These are phyloP conservation scores for Clitopilus passeckerianus DNA, from an alignment of 768 basidiomycete species.

Conservation along the genomic window DNA sequence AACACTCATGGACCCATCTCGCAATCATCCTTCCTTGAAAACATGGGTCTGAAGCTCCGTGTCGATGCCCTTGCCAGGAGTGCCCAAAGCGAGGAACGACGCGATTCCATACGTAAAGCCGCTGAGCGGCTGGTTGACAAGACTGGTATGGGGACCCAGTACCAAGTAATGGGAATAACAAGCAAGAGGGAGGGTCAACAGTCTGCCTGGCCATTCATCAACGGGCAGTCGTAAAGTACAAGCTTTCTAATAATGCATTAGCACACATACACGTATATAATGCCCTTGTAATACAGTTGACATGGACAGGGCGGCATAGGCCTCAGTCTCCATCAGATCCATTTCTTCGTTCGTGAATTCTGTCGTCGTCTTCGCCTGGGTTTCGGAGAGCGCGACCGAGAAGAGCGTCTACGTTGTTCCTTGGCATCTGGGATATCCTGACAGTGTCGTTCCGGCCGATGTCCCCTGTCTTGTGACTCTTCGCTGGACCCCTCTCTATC, in stretches of 20 bases:
- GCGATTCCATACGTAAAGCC: conserved; percentile 48
- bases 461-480: too few relatives aligned
- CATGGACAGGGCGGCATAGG: too few relatives aligned
- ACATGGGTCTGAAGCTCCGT: conserved; percentile 71
- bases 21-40: conserved; percentile 73
- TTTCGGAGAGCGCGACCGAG: conserved; percentile 32
- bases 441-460: too few relatives aligned
- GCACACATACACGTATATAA: too few relatives aligned
- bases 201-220: conserved; percentile 29
- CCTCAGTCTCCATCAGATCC: too few relatives aligned
- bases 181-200: conserved; percentile 7
- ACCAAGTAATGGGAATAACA: conserved; percentile 68
- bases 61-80: conserved; percentile 54
- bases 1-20: conserved; percentile 61
- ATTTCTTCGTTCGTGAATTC: not conserved
- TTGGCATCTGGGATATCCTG: too few relatives aligned
- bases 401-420: conserved; percentile 14
- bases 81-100: conserved; percentile 44
- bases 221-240: conserved; percentile 1
- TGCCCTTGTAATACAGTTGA: too few relatives aligned
- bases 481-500: too few relatives aligned
- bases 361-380: conserved; percentile 1
- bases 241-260: not conserved
- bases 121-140: conserved; percentile 73
- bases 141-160: conserved; percentile 84